A percentile compares a stretch with the other conserved stretches of the same genome.
These are phyloP conservation scores for Xylariaceae sp. DNA, from an alignment of 2,329 filamentous ascomycete species.

Conservation along the genomic window DNA sequence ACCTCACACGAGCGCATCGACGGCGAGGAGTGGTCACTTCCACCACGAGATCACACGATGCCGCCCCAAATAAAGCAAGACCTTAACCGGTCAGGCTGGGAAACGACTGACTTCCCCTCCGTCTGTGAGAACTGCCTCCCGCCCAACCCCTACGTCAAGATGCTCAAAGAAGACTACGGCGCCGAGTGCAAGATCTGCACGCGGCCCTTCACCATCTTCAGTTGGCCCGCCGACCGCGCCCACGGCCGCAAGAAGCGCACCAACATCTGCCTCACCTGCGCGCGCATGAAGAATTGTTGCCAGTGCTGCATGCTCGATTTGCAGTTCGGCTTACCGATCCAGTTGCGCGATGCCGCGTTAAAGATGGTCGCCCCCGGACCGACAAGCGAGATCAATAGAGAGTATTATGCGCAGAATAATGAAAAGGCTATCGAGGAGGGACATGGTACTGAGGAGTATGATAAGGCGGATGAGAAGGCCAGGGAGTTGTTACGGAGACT, in stretches of 20 bases:
- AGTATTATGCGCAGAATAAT: constrained; percentile 97
- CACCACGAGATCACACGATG: constrained; percentile 57
- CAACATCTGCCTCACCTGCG: constrained; percentile 94
- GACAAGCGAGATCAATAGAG: constrained; percentile 85
- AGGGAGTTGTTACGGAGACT: constrained; percentile 79
- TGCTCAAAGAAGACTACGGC: constrained; percentile 96
- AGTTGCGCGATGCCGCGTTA: constrained; percentile 89
- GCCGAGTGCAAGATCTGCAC: constrained; percentile 87
- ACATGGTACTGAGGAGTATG: constrained; percentile 80
- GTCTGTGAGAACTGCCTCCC: constrained; percentile 91
- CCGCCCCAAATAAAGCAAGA: constrained; percentile 94
- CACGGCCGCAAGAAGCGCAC: constrained; percentile 85
- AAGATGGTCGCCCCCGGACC: constrained; percentile 97
- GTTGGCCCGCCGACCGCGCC: constrained; percentile 89
- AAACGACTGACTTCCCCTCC: constrained; percentile 85
- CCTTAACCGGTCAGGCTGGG: constrained; percentile 92
- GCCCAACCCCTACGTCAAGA: constrained; percentile 96
- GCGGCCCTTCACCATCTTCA: constrained; percentile 90
- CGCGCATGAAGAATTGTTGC: constrained; percentile 96
- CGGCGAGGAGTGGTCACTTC: too few relatives aligned
- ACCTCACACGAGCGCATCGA: too few relatives aligned
- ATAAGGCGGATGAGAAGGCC: constrained; percentile 96
- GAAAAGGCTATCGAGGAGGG: constrained; percentile 94
- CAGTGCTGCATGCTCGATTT: constrained; percentile 98
- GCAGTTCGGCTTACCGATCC: constrained; percentile 90